Evolutionary conservation across 306 rosid genomes (phyloP), one percentile per base, ranked within the genome.

Genomic region (Carpinus viminea): DNA sequence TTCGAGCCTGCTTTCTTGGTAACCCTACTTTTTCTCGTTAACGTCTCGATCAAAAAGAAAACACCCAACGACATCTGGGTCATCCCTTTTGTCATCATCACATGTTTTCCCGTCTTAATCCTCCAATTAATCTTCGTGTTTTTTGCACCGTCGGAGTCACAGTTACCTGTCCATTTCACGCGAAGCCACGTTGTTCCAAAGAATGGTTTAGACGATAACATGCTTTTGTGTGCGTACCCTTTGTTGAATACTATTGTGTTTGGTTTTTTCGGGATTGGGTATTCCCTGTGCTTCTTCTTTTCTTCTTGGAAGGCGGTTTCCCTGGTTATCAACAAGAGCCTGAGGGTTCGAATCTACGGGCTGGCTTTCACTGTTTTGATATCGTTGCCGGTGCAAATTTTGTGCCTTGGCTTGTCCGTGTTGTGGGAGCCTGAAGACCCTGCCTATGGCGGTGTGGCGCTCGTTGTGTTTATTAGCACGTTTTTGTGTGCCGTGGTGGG

Each of bases 1-100:
- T 87, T 92, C 70, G 76, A 95, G 80, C 98, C 97, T 0, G 97
- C 95, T 5, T 95, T 91, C 73, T 77, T 95, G 26, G 89, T 89
- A 1, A 86, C 90, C 24, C 79, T 95, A 3, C 89, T 95, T 26
- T 90, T 84, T 65, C 92, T 95, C 61, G 86, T 95, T 55, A 89
- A 90, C 68, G 86, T 84, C 1, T 94, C 98, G 0, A 80, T 80
- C 3, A 86, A 73, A 10, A 85, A 84, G 17, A 86, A 87, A 11
- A 83, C 82, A 0, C 83, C 87, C 0, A 74, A 77, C 12, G 83
- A 82, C 45, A 26, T 36, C 3, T 79, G 86, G 80, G 85, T 92
- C 0, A 62, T 87, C 6, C 62, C 83, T 0, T 84, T 77, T 56
- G 86, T 90, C 2, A 13, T 86, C 20, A 2, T 83, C 43, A 73